Conservation (phyloP, 176 grass and related monocot species). For the Chrysopogon serrulatus region DNA sequence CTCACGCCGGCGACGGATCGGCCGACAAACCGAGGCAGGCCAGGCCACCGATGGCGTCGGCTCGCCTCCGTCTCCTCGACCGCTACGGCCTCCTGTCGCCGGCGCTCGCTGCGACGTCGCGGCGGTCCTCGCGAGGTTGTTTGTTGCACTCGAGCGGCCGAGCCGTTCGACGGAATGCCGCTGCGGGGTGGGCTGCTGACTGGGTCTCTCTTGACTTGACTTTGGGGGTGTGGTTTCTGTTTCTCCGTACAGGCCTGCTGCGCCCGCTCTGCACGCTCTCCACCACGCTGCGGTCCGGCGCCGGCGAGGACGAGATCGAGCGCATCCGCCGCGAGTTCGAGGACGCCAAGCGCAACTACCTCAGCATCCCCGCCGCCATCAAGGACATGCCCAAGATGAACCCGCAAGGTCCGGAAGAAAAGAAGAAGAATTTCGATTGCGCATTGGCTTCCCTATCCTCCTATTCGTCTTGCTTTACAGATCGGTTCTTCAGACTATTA, state of each 20-base stretch:
- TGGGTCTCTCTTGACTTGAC: background rate
- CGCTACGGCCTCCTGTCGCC: background rate
- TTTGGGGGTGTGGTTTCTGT: background rate
- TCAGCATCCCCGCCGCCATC: slow-evolving; percentile 70
- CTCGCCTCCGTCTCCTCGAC: background rate
- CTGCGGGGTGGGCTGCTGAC: background rate
- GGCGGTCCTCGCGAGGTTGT: background rate
- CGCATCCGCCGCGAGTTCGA: slow-evolving; percentile 79
- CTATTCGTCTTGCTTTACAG: background rate
- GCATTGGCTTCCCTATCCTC: background rate
- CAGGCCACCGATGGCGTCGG: slow-evolving; percentile 4
- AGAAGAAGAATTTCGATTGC: background rate
- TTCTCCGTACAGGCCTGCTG: background rate
- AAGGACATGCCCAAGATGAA: slow-evolving; percentile 94
- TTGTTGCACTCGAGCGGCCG: background rate
- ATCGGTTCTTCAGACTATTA: background rate
- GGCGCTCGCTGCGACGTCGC: background rate
- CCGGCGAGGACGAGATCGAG: slow-evolving; percentile 71
- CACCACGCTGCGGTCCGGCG: slow-evolving; percentile 40
- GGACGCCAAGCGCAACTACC: slow-evolving; percentile 80
- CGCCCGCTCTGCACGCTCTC: slow-evolving; percentile 28
- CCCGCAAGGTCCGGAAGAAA: slow-evolving; percentile 50
- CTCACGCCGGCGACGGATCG: background rate
- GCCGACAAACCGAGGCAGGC: background rate
- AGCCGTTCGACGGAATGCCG: slow-evolving; percentile 41